Conservation (phyloP, 2,329 filamentous ascomycete species). For the Fusarium dimerum region DNA sequence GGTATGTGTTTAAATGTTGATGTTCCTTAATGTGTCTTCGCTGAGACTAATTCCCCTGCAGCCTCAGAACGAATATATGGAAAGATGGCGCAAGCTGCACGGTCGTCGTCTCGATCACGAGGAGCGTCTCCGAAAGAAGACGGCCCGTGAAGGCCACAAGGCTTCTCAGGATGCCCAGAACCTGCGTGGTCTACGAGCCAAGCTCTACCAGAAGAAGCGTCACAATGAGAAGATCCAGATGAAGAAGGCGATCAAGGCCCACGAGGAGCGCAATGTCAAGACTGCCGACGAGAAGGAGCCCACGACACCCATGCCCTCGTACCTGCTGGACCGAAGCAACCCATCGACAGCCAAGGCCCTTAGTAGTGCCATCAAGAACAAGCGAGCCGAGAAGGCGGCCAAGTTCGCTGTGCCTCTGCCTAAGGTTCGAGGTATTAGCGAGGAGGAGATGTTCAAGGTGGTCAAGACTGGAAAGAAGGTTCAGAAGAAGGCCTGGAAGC, state of each 20-base stretch:
- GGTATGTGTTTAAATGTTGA: constrained; percentile 24
- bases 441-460: constrained; percentile 98
- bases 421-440: constrained; percentile 86
- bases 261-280: constrained; percentile 97
- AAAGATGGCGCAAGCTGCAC: constrained; percentile 64
- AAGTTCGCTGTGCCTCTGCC: constrained; percentile 91
- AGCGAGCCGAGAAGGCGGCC: constrained; percentile 89
- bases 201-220: constrained; percentile 89
- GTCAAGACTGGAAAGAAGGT: constrained; percentile 96
- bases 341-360: constrained; percentile 67
- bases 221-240: constrained; percentile 99
- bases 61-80: constrained; percentile 81
- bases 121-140: constrained; percentile 83
- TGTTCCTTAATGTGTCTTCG: neutral
- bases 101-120: constrained; percentile 72
- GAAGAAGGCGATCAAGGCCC: constrained; percentile 89
- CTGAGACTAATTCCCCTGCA: constrained; percentile 39
- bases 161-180: constrained; percentile 90
- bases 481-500: constrained; percentile 78
- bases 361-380: constrained; percentile 89
- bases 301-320: constrained; percentile 82
- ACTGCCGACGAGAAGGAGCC: constrained; percentile 78
- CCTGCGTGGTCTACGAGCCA: constrained; percentile 85
- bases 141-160: constrained; percentile 87
- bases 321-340: constrained; percentile 82